Base-by-base conservation (phyloP, 768 basidiomycete species). In the Naganishia friedmannii region DNA sequence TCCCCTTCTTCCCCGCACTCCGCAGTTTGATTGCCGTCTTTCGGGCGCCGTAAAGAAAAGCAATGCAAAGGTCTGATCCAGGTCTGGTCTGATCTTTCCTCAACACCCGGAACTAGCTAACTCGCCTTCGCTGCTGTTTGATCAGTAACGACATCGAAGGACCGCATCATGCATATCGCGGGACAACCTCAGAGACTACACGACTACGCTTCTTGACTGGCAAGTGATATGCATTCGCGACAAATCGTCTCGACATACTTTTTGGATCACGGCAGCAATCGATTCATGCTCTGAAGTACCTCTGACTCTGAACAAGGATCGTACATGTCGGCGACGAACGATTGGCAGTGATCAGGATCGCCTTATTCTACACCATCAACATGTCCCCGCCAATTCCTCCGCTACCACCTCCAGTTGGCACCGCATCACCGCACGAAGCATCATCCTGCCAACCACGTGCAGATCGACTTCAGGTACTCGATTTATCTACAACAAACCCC, bases 401-500 rank as follows among this genome's bases (percentile, higher is more conserved):
- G 6, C 6, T 34, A 55, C 32, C 28, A 10, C 29, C 28, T 34
- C 28, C 54, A 15, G 60, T 45, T 15, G 39, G 39, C n/a, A 28
- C 42, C 60, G 23, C 48, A n/a, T 51, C n/a, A 51, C 48, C 48
- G 48, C 48, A 26, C n/a, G n/a, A 3, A 51, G 4, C 48, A 51
- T 51, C 48, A 51, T 51, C 48, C 23, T 51, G 1, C 12, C 48
- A 45, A 15, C 31, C 46, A 26, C 60, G 60, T 10, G 39, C 60
- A 26, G 15, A 31, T 13, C 19, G 39, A 1, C 60, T 63, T 10
- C 60, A 63, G 42, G 39, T 63, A 3, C 60, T 63, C 15, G 60
- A 63, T 45, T 23, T 63, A 26, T 63, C 60, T 9, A 63, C 39
- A 19, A 46, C 60, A 42, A 63, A 63, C 23, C 60, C 60, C 21